These are phyloP conservation scores for Phialemoniopsis sp. DNA, from an alignment of 2,329 filamentous ascomycete genomes.

Conservation along the genomic window DNA sequence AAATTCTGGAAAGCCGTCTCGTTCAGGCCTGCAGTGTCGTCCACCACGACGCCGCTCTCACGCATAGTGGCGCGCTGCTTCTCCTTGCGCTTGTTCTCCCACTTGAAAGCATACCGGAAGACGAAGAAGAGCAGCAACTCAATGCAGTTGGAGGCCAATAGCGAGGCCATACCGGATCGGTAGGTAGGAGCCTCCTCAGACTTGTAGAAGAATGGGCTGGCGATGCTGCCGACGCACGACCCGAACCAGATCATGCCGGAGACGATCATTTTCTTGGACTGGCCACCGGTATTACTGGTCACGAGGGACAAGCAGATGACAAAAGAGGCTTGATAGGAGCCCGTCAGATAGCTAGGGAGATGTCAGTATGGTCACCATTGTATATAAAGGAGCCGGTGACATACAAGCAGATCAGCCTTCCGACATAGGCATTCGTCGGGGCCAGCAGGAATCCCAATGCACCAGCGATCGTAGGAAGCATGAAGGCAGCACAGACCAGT, in stretches of 20 bases:
- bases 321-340: conserved; percentile 34
- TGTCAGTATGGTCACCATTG: too few relatives aligned
- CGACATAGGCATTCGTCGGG: conserved; percentile 40
- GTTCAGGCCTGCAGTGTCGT: conserved; percentile 22
- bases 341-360: conserved; percentile 25
- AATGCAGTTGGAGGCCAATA: conserved; percentile 34
- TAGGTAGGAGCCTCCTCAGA: conserved; percentile 34
- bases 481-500: conserved; percentile 49
- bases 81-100: conserved; percentile 34
- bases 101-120: conserved; percentile 29
- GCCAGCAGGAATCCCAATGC: conserved; percentile 54
- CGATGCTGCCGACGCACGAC: conserved; percentile 57
- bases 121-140: conserved; percentile 32
- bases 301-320: conserved; percentile 37
- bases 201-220: conserved; percentile 60
- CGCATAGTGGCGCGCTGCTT: conserved; percentile 22
- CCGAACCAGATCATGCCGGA: conserved; percentile 58
- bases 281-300: conserved; percentile 47
- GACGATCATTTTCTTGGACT: conserved; percentile 62
- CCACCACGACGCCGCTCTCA: conserved; percentile 15
- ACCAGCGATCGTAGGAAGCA: conserved; percentile 56
- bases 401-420: conserved; percentile 50
- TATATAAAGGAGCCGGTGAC: conserved; percentile 6
- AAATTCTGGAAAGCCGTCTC: conserved; percentile 34
- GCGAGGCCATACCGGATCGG: conserved; percentile 29